Evolutionary conservation across 352 stramenopile genomes (phyloP).

Genomic region (Globisporangium barbulae): DNA sequence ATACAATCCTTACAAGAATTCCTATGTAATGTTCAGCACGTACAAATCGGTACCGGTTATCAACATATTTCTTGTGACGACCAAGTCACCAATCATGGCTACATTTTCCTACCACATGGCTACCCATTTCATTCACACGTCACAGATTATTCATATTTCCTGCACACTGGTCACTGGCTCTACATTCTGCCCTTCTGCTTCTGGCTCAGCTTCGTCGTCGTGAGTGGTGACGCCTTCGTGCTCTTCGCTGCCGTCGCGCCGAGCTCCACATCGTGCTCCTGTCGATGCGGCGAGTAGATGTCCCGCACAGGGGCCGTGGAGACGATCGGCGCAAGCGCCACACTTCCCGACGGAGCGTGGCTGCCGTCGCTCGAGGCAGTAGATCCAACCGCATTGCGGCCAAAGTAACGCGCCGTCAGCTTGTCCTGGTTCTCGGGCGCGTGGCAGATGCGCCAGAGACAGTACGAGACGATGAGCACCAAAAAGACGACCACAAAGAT

Average conservation of each 20-base stretch:
- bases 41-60: too few relatives aligned
- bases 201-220: background rate
- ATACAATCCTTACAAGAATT: too few relatives aligned
- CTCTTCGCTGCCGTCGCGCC: background rate
- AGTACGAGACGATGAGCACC: conserved; percentile 41
- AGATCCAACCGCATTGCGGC: background rate
- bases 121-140: background rate
- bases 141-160: background rate
- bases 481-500: conserved; percentile 37
- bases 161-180: background rate
- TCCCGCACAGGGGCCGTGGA: background rate
- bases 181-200: conserved; percentile 2
- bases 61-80: too few relatives aligned
- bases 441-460: conserved; percentile 47
- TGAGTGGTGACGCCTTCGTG: background rate
- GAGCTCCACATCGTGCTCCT: conserved; percentile 15
- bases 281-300: background rate
- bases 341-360: background rate
- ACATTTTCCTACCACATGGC: background rate
- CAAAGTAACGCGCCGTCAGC: conserved; percentile 25
- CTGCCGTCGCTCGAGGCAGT: background rate
- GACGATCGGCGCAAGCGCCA: conserved; percentile 9
- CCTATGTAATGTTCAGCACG: too few relatives aligned
- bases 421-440: conserved; percentile 71
- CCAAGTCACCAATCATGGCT: background rate